A percentile compares a stretch with the other conserved stretches of the same genome.
Evolutionary conservation across 805 yeast genomes (phyloP).

Genomic region (Candida golubevii): DNA sequence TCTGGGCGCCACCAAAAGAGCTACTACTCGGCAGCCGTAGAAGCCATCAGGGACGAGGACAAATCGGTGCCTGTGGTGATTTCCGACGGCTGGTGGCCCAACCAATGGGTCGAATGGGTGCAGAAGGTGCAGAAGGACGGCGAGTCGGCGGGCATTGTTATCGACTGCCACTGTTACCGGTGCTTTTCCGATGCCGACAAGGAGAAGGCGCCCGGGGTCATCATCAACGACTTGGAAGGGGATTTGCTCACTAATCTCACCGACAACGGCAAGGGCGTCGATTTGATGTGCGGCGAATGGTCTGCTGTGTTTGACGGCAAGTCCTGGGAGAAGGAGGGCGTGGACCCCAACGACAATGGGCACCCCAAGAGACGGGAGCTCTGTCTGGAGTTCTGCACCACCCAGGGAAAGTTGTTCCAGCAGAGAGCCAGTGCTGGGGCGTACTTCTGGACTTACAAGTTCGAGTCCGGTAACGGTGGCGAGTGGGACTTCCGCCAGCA

Average conservation of each 20-base stretch:
- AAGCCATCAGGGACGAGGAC: conserved; percentile 55
- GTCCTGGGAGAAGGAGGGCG: conserved; percentile 60
- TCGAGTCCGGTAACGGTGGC: conserved; percentile 87
- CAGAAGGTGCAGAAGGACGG: conserved; percentile 35
- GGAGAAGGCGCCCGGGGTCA: conserved; percentile 56
- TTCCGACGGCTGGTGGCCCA: conserved; percentile 93
- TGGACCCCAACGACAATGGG: conserved; percentile 19
- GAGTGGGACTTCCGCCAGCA: conserved; percentile 92
- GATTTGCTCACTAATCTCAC: conserved; percentile 48
- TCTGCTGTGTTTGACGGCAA: conserved; percentile 79
- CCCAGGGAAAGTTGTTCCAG: conserved; percentile 45
- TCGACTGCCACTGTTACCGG: conserved; percentile 84
- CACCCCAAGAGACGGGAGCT: conserved; percentile 43
- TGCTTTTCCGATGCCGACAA: conserved; percentile 79
- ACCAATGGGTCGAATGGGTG: conserved; percentile 70
- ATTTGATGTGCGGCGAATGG: conserved; percentile 82
- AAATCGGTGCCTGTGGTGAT: conserved; percentile 63
- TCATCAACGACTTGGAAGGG: conserved; percentile 51
- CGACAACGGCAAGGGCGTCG: conserved; percentile 47
- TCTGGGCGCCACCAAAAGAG: conserved; percentile 47
- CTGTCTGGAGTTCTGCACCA: conserved; percentile 59
- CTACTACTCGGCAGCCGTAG: conserved; percentile 64
- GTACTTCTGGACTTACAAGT: conserved; percentile 89
- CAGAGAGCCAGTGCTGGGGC: conserved; percentile 63
- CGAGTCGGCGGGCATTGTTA: conserved; percentile 52